Percentiles rank a stretch among this genome's conserved stretches.
Conservation (phyloP, 768 basidiomycete species). For the Sporobolomyces roseus region DNA sequence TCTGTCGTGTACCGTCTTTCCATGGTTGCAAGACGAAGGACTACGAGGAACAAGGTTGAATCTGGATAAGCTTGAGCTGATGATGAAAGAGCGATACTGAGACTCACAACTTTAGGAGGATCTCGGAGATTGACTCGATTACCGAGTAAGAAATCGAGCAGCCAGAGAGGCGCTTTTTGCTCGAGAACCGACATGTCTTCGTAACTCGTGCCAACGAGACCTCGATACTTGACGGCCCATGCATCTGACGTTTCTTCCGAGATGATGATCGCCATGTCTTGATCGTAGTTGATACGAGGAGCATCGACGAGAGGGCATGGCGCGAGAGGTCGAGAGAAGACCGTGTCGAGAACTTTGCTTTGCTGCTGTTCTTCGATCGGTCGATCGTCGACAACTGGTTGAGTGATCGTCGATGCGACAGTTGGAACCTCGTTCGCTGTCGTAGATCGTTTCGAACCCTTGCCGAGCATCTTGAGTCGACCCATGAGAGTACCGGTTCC, state of each 20-base stretch:
- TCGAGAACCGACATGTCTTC: conserved; percentile 62
- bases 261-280: conserved; percentile 65
- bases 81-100: not conserved
- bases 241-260: conserved; percentile 68
- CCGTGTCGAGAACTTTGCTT: conserved; percentile 47
- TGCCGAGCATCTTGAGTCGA: conserved; percentile 61
- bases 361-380: conserved; percentile 47
- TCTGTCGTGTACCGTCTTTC: conserved; percentile 59
- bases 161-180: conserved; percentile 76
- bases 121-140: conserved; percentile 56
- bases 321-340: conserved; percentile 50
- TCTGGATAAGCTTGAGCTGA: not conserved
- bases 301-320: conserved; percentile 71
- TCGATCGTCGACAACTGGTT: conserved; percentile 17
- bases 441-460: conserved; percentile 53
- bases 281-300: conserved; percentile 62
- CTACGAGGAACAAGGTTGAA: not conserved
- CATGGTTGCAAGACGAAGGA: conserved; percentile 82
- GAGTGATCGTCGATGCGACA: not conserved
- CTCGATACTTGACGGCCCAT: conserved; percentile 73
- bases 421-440: conserved; percentile 42
- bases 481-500: conserved; percentile 61
- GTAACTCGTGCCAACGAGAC: conserved; percentile 60
- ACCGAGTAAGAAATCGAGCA: conserved; percentile 76
- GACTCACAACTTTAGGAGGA: conserved; percentile 62